Conservation (phyloP, 2,329 filamentous ascomycete species). For the Talaromyces sp. region DNA sequence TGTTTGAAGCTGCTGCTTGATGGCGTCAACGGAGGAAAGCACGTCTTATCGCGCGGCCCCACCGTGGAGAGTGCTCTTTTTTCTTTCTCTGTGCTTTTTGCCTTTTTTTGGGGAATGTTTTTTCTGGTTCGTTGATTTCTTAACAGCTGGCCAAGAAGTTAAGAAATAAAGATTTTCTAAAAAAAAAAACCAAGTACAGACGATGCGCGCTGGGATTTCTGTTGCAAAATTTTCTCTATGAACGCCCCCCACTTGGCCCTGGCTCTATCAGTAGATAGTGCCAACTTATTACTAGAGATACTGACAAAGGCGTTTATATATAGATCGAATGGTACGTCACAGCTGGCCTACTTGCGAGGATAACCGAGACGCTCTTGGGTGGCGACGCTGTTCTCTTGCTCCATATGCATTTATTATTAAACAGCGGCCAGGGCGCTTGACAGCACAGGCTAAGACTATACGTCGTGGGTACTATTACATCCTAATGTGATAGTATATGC, state of each 20-base stretch:
- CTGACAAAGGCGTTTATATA: neutral
- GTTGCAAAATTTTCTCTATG: neutral
- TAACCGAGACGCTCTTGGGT: neutral
- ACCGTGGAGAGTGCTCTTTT: neutral
- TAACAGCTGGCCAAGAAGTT: too few species aligned
- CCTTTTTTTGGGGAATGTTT: neutral
- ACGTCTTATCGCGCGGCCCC: neutral
- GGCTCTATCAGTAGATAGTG: neutral
- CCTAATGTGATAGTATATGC: neutral
- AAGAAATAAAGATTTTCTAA: neutral
- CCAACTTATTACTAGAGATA: neutral
- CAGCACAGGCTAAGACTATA: neutral
- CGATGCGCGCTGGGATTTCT: neutral
- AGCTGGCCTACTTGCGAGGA: neutral
- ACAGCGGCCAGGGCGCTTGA: conserved; percentile 10
- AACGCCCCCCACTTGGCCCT: neutral
- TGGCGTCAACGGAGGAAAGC: neutral
- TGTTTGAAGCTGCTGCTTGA: neutral
- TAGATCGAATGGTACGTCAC: neutral
- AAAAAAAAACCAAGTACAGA: neutral
- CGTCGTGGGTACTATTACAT: neutral
- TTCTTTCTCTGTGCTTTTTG: neutral
- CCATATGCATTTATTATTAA: neutral
- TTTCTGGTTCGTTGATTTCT: neutral
- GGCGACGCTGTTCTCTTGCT: neutral